Conservation (phyloP, 257 asterid species). For the Gardenia jasminoides region DNA sequence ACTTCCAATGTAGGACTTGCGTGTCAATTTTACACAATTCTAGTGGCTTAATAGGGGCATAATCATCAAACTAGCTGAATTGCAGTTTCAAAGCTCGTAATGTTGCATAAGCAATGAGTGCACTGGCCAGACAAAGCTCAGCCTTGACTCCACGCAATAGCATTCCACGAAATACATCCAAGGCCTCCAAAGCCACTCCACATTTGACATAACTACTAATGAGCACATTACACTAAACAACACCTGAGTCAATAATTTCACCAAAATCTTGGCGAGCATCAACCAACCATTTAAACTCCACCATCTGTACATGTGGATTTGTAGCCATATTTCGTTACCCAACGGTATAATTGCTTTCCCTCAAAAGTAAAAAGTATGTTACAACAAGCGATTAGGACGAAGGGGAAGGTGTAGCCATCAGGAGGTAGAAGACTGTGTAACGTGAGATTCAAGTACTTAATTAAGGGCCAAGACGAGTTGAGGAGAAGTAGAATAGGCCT, state of each 20-base stretch:
- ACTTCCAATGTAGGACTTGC: no score
- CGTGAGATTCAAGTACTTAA: conserved; percentile 41
- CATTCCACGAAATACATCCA: conserved; percentile 46
- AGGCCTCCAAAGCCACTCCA: conserved; percentile 45
- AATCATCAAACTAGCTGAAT: no score
- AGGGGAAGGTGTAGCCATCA: conserved; percentile 68
- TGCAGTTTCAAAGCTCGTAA: conserved; percentile 47
- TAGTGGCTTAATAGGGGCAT: no score
- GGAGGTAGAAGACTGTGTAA: conserved; percentile 39
- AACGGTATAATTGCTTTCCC: conserved; percentile 51
- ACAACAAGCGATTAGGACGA: conserved; percentile 66
- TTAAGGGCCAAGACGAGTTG: conserved; percentile 39
- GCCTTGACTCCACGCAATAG: conserved; percentile 55
- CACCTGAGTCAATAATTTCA: conserved; percentile 38
- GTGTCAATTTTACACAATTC: no score
- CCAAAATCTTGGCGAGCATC: conserved; percentile 57
- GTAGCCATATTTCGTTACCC: conserved; percentile 53
- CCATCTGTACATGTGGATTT: conserved; percentile 57
- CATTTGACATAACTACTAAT: no score
- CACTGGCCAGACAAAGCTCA: conserved; percentile 58
- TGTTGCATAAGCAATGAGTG: conserved; percentile 59
- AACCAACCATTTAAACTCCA: conserved; percentile 43
- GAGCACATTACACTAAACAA: conserved; percentile 73
- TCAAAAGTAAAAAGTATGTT: conserved; percentile 32
- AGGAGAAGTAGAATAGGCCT: conserved; percentile 45